Conservation (phyloP, 306 rosid genomes). For the Rubus idaeus region DNA sequence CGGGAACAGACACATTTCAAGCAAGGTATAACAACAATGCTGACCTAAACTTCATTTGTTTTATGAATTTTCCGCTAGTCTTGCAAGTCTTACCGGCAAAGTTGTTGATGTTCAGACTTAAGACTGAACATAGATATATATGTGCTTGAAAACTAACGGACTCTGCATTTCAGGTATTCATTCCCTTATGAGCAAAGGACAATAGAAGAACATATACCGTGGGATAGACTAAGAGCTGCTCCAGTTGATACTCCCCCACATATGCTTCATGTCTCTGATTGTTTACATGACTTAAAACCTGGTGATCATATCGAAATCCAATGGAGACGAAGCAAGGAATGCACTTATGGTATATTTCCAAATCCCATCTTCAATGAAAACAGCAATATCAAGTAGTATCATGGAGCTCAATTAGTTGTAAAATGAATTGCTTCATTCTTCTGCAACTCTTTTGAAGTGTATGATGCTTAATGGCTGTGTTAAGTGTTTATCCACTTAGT, state of each 20-base stretch:
- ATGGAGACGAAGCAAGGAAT: conserved; percentile 87
- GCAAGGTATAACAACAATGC: conserved; percentile 64
- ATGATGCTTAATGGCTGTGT: not conserved
- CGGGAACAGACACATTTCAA: conserved; percentile 54
- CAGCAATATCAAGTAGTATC: not conserved
- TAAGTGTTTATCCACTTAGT: not conserved
- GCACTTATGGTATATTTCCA: conserved; percentile 68
- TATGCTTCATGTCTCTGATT: conserved; percentile 66
- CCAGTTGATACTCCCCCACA: conserved; percentile 62
- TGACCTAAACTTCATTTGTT: not conserved
- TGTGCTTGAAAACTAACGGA: conserved; percentile 8
- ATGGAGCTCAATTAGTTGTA: not conserved
- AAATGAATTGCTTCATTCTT: not conserved
- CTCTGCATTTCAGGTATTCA: conserved; percentile 59
- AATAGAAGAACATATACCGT: conserved; percentile 66
- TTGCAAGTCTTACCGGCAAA: not conserved
- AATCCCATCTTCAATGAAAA: not conserved
- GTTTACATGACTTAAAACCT: conserved; percentile 66
- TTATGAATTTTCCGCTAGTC: not conserved
- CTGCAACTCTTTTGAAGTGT: not conserved
- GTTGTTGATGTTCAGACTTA: not conserved
- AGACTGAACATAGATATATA: not conserved
- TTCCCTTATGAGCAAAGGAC: conserved; percentile 76
- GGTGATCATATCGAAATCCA: conserved; percentile 93
- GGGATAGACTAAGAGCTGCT: conserved; percentile 81